phyloP scores from a whole-genome alignment of 371 early-diverging fungal species.

The Circinella umbellata region DNA sequence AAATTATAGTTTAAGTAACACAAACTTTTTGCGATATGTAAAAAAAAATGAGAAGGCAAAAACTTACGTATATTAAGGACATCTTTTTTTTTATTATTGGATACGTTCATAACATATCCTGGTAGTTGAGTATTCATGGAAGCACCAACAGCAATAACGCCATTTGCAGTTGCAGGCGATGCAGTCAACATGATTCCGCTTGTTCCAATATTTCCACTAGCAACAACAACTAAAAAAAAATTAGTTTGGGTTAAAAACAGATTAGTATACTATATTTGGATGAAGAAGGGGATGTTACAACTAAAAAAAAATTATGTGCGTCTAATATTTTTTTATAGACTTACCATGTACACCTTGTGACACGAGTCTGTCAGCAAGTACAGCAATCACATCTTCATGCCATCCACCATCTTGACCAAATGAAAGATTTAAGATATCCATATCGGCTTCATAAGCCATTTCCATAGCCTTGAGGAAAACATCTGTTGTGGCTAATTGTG shows the following conservation, averaged over 20 bases:
- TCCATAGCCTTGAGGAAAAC: conserved; percentile 78
- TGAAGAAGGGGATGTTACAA: background rate
- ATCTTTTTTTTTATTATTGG: background rate
- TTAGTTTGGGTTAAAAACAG: background rate
- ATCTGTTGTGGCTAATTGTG: conserved; percentile 70
- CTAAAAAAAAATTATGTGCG: too few relatives aligned
- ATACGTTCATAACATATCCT: background rate
- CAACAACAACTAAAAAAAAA: conserved; percentile 34
- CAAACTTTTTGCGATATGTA: background rate
- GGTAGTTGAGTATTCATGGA: conserved; percentile 46
- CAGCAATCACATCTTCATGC: conserved; percentile 39
- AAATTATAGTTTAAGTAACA: too few relatives aligned
- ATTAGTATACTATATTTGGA: background rate
- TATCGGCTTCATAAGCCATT: conserved; percentile 66
- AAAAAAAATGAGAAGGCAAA: background rate
- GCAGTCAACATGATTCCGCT: conserved; percentile 64
- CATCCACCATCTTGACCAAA: conserved; percentile 41
- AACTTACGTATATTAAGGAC: background rate
- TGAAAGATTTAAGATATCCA: conserved; percentile 39
- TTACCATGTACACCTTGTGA: conserved; percentile 41
- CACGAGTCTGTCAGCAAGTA: conserved; percentile 39
- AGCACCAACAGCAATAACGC: conserved; percentile 70
- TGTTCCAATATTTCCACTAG: conserved; percentile 75
- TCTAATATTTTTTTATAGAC: background rate
- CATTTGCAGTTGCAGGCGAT: conserved; percentile 63